Base-by-base conservation (phyloP, 495 filamentous ascomycete species). In the Glonium stellatum region DNA sequence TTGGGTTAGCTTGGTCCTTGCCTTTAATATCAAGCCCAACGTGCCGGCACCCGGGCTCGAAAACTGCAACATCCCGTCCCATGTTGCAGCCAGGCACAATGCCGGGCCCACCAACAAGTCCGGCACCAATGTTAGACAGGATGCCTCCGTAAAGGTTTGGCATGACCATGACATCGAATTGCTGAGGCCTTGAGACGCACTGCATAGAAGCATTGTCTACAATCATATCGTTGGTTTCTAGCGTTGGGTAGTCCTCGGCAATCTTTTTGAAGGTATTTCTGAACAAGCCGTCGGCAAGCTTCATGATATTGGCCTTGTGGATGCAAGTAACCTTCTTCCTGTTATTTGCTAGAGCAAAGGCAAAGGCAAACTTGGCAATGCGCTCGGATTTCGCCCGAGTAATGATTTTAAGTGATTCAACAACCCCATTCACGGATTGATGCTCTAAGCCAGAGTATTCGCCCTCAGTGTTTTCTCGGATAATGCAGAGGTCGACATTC, bases 271-370 rank as follows among this genome's bases (percentile, higher is more conserved):
- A 93, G 49, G 93, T 98, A 76, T 86, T 90, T 70, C 93, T 87
- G 86, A 98, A 98, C 60, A 98, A 86, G 78, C 93, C 93, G 70
- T 97, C 93, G 75, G 92, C 92, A 54, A 98, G 81, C 82, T 98
- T 97, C 93, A 98, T 98, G 79, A 98, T 98, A 80, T 97, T 98
- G 71, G 93, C 95, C 81, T 98, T 98, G 83, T 98, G 95, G 69
- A 98, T 96, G 76, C 91, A 96, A 63, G 92, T 97, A 27, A 97
- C 90, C 84, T 96, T 97, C 80, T 93, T 90, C 69, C 95, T 82
- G 84, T 95, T 90, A 80, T 97, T 98, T 69, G 95, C 93, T 47
- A 96, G 86, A 15, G 93, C 93, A 72, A 97, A 98, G 75, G 87
- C 85, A 77, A 97, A 96, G 51, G 95, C 93, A 69, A 98, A 98